Percentiles rank a stretch among this genome's conserved stretches.
phyloP scores from a whole-genome alignment of 345 rosid species.

The Syzygium oleosum region DNA sequence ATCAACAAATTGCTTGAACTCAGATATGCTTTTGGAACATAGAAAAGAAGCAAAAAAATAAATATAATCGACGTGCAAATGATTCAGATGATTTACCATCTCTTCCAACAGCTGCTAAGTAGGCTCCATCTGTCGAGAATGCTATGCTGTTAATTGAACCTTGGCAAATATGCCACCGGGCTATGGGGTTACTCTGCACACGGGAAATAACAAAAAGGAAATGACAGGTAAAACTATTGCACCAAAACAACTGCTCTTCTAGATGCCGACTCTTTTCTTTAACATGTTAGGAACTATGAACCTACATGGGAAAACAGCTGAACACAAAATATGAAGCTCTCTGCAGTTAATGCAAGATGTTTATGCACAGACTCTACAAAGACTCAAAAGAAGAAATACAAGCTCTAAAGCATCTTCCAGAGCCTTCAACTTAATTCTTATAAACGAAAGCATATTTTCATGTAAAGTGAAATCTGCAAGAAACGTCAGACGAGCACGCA shows the following conservation, averaged over 20 bases:
- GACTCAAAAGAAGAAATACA: background rate
- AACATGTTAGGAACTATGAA: background rate
- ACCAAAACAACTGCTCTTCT: background rate
- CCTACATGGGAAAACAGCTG: background rate
- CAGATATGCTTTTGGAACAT: background rate
- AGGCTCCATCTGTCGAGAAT: conserved; percentile 76
- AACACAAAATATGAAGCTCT: background rate
- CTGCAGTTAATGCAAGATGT: background rate
- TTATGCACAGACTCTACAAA: background rate
- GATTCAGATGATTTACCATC: conserved; percentile 48
- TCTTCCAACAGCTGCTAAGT: conserved; percentile 97
- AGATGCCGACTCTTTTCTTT: background rate
- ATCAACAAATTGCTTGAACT: conserved; percentile 8
- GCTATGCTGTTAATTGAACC: conserved; percentile 86
- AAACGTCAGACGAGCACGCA: background rate
- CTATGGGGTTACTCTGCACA: conserved; percentile 92
- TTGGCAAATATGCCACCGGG: conserved; percentile 98
- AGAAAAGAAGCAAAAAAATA: background rate
- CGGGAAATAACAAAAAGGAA: conserved; percentile 2
- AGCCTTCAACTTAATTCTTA: background rate
- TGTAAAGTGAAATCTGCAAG: background rate
- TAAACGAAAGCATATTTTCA: background rate
- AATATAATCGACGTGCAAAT: background rate
- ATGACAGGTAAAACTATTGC: background rate
- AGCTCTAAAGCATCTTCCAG: background rate